Conservation (phyloP, 345 rosid species). For the Citrus inodora region DNA sequence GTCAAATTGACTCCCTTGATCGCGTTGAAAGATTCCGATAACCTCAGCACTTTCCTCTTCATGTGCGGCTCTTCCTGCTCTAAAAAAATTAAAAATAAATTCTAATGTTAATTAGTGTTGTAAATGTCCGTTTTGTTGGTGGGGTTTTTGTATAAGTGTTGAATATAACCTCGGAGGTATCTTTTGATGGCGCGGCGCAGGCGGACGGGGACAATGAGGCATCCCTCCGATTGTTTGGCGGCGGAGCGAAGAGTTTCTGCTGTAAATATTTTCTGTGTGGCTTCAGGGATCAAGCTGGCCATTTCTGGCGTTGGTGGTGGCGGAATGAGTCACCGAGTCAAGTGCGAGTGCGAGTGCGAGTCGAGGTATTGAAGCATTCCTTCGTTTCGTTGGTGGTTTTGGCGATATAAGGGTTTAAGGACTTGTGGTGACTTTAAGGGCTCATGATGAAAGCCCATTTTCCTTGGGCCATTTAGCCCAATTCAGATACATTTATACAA, state of each 20-base stretch:
- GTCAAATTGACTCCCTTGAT: slow-evolving; percentile 64
- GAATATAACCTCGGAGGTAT: slow-evolving; percentile 56
- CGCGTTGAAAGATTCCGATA: slow-evolving; percentile 59
- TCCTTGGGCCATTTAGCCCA: not conserved
- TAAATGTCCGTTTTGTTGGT: not conserved
- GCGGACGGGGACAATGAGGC: slow-evolving; percentile 67
- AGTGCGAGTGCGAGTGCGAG: not conserved
- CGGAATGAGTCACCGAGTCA: not conserved
- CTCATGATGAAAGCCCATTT: not conserved
- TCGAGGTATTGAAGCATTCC: not conserved
- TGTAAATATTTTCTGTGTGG: slow-evolving; percentile 41
- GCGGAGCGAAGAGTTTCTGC: slow-evolving; percentile 60
- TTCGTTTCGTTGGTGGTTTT: not conserved
- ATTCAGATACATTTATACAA: not conserved
- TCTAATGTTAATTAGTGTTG: not conserved
- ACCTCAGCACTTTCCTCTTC: slow-evolving; percentile 70
- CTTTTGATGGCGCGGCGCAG: slow-evolving; percentile 89
- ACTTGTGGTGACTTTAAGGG: not conserved
- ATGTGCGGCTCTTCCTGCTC: slow-evolving; percentile 84
- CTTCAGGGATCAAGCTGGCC: slow-evolving; percentile 40
- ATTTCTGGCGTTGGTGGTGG: slow-evolving; percentile 14
- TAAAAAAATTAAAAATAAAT: slow-evolving; percentile 6
- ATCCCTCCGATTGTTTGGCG: slow-evolving; percentile 67
- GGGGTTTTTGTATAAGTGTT: not conserved
- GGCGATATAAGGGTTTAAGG: slow-evolving; percentile 14